These are phyloP conservation scores for Geranium incanum DNA, from an alignment of 441 rosid genomes.

Conservation along the genomic window DNA sequence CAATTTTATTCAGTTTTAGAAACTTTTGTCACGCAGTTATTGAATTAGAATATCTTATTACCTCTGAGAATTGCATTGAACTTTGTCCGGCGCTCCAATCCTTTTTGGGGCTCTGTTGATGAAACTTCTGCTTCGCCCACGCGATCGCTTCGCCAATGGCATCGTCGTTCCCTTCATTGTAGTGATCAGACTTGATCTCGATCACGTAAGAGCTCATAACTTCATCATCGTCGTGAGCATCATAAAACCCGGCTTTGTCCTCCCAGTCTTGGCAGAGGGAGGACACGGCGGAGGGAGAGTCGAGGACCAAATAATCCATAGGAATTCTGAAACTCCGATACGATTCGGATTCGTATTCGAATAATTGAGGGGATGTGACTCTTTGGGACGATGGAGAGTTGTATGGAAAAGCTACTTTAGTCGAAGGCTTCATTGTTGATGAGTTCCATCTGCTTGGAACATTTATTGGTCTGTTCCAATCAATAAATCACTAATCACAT, in stretches of 20 bases:
- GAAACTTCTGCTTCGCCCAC: slow-evolving; percentile 84
- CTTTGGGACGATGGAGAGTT: slow-evolving; percentile 28
- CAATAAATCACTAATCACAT: not conserved
- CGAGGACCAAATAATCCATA: slow-evolving; percentile 52
- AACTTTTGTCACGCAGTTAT: not conserved
- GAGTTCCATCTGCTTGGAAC: slow-evolving; percentile 71
- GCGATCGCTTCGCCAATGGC: slow-evolving; percentile 92
- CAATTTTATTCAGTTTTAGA: not conserved
- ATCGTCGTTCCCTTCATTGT: slow-evolving; percentile 37
- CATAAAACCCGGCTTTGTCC: slow-evolving; percentile 15
- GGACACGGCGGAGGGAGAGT: slow-evolving; percentile 71
- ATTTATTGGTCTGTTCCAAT: slow-evolving; percentile 53
- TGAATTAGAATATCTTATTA: not conserved
- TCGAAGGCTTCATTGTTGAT: slow-evolving; percentile 26
- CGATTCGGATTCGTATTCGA: slow-evolving; percentile 50
- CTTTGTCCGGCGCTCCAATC: not conserved
- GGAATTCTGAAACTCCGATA: slow-evolving; percentile 34
- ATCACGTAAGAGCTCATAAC: slow-evolving; percentile 74
- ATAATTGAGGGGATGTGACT: slow-evolving; percentile 61
- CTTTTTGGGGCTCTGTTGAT: slow-evolving; percentile 22
- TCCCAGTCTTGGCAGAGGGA: slow-evolving; percentile 31
- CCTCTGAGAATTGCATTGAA: slow-evolving; percentile 26
- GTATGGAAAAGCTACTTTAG: slow-evolving; percentile 31
- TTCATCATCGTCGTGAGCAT: slow-evolving; percentile 45
- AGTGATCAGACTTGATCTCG: slow-evolving; percentile 57